Evolutionary conservation across 2,329 filamentous ascomycete genomes (phyloP).

Genomic region (Cladorrhinum sp.): DNA sequence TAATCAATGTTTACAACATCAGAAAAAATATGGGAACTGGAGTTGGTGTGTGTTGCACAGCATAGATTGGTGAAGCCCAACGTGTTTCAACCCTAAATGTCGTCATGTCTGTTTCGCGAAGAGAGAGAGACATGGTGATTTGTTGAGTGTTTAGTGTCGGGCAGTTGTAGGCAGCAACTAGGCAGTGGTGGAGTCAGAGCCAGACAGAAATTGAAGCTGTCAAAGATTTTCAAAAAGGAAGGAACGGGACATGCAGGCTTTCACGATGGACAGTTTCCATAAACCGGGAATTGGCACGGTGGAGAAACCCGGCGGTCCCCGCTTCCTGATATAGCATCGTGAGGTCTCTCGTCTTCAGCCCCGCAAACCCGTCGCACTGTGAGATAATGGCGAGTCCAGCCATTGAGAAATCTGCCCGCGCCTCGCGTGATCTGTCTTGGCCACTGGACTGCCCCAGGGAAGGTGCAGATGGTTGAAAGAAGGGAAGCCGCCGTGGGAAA

Average conservation of each 20-base stretch:
- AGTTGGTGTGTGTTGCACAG: neutral
- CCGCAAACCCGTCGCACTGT: slow-evolving; percentile 16
- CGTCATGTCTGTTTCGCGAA: neutral
- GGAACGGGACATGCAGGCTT: neutral
- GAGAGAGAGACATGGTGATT: neutral
- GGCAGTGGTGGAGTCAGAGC: neutral
- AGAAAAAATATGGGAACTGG: neutral
- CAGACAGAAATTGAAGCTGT: neutral
- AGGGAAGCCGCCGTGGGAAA: neutral
- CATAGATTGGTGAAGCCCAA: neutral
- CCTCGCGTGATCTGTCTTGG: slow-evolving; percentile 6
- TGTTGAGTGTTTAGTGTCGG: neutral
- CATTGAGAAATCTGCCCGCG: neutral
- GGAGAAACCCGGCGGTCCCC: slow-evolving; percentile 3
- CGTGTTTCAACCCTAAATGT: neutral
- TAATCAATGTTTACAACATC: neutral
- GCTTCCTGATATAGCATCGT: slow-evolving; percentile 4
- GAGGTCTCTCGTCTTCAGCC: neutral
- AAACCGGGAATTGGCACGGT: slow-evolving; percentile 10
- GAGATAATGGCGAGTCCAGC: neutral
- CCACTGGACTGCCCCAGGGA: neutral
- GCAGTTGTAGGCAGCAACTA: neutral
- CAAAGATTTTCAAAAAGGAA: neutral
- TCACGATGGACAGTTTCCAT: neutral
- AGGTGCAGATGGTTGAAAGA: neutral